Evolutionary conservation across 768 basidiomycete genomes (phyloP).

Genomic region (Mrakia frigida): DNA sequence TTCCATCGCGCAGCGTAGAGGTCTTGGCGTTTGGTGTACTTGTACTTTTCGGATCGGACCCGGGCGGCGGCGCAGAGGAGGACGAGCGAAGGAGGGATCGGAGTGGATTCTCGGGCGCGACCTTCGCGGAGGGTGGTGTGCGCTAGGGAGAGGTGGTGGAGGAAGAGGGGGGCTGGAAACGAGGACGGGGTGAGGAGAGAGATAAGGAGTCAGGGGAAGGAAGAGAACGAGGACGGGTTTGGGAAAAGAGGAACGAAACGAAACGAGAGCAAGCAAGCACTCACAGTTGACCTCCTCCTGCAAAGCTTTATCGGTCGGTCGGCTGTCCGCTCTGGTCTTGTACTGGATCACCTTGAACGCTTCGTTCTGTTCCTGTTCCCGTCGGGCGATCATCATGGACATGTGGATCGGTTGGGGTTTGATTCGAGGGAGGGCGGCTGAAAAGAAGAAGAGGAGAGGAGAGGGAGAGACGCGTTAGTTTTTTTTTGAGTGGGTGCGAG

Average conservation of each 20-base stretch:
- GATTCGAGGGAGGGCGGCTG: constrained; percentile 5
- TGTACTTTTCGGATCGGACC: not conserved
- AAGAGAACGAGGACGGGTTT: not conserved
- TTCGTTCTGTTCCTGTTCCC: not conserved
- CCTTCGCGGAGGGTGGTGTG: not conserved
- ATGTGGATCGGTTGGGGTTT: not conserved
- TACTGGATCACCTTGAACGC: not conserved
- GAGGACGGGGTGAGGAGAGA: not conserved
- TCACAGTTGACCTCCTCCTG: not conserved
- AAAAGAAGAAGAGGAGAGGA: not conserved
- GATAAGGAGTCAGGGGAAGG: not conserved
- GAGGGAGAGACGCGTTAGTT: not conserved
- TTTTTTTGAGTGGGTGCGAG: not conserved
- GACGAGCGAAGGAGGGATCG: not conserved
- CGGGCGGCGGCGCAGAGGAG: not conserved
- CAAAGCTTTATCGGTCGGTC: not conserved
- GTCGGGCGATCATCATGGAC: not conserved
- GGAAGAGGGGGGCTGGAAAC: not conserved
- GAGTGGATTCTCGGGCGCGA: not conserved
- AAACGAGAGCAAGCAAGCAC: not conserved
- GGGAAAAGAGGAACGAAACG: not conserved
- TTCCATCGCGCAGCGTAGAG: not conserved
- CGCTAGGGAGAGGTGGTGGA: not conserved
- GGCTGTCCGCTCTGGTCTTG: not conserved
- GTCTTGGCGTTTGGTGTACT: not conserved